Base-by-base conservation (phyloP, 495 filamentous ascomycete genomes). In the Parathielavia hyrcaniae region DNA sequence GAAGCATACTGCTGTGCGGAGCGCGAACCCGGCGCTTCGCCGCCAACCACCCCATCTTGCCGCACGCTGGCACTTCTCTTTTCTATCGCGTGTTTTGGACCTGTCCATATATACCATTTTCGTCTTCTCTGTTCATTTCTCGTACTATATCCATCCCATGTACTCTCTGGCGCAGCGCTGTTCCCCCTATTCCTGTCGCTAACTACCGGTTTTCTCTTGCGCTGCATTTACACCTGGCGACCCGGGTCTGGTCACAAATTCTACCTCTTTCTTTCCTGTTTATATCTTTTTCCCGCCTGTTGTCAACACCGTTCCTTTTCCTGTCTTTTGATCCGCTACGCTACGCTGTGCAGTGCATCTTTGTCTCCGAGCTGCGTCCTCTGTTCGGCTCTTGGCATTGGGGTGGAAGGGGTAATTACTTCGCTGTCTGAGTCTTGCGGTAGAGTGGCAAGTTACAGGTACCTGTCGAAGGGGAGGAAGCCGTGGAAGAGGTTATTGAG, bases 201-300 rank as follows among this genome's bases (percentile, higher is more conserved):
- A 30, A 2, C 6, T 30, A 30, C 26, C 6, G 6, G 26, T 30
- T 30, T 30, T 6, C 26, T n/a, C 14, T 44, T 44, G 41, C 41
- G 50, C 26, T 20, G 5, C 19, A 64, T 61, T 61, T 41, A 50
- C 59, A 56, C n/a, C 39, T 59, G 53, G 57, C 40, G 59, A 54
- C 59, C 59, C 53, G 50, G 62, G 57, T 36, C 60, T 38, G 62
- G 62, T 67, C 40, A 34, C 35, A 32, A 11, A 35, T 16, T 26
- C 23, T 9, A 40, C 50, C 51, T 57, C 51, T 59, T 19, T 57
- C 14, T 44, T n/a, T 53, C 36, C 8, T 52, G 4, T 30, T 40
- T 55, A 13, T 13, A 7, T 55, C 32, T 32, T 19, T n/a, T 32
- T 19, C 9, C 23, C 30, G 8, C 9, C 26, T 35, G 13, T 17